Conservation (phyloP, 2,329 filamentous ascomycete genomes). For the Colletotrichum endophyticum region DNA sequence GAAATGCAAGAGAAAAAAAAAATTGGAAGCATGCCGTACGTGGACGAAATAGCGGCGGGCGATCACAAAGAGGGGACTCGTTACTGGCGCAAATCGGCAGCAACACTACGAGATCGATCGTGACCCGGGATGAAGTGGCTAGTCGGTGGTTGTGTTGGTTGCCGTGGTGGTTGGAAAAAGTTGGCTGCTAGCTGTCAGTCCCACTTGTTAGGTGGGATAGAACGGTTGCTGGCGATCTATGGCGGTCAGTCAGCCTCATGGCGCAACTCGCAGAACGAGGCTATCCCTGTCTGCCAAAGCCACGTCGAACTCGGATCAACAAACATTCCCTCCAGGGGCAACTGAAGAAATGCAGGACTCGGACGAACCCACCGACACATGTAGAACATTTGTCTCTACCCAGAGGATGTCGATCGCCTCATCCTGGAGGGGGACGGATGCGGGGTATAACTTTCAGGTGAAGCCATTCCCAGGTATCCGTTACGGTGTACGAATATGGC, state of each 20-base stretch:
- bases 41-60: background rate
- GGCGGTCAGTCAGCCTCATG: conserved; percentile 25
- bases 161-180: conserved; percentile 1
- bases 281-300: conserved; percentile 24
- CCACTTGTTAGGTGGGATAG: conserved; percentile 8
- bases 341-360: conserved; percentile 15
- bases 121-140: background rate
- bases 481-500: background rate
- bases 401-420: conserved; percentile 5
- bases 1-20: background rate
- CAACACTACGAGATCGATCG: background rate
- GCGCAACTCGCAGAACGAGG: conserved; percentile 9
- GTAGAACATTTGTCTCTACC: background rate
- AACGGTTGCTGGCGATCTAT: conserved; percentile 17
- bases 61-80: background rate
- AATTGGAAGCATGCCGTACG: background rate
- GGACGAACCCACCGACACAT: background rate
- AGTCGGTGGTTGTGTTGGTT: background rate
- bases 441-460: background rate
- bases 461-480: conserved; percentile 8
- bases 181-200: conserved; percentile 11
- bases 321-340: conserved; percentile 4
- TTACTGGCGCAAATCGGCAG: background rate
- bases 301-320: conserved; percentile 16
- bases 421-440: background rate